These are phyloP conservation scores for Cochlearia excelsa DNA, from an alignment of 345 rosid genomes.

Conservation along the genomic window DNA sequence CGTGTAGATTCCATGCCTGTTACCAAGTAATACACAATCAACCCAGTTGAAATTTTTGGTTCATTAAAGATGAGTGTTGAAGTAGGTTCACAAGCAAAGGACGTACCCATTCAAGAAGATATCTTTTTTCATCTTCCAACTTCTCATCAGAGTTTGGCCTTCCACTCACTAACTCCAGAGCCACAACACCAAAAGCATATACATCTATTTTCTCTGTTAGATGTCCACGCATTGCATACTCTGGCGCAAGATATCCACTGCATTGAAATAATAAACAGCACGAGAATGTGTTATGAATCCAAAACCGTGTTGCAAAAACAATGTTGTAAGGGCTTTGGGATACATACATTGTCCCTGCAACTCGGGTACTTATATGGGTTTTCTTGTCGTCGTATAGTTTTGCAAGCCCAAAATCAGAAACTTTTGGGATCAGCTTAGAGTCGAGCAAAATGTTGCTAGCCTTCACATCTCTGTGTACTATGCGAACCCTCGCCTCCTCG, in stretches of 20 bases:
- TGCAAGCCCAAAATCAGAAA: slow-evolving; percentile 48
- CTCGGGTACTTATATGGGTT: slow-evolving; percentile 44
- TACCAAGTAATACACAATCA: neutral
- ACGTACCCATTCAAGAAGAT: slow-evolving; percentile 66
- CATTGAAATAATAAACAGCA: slow-evolving; percentile 5
- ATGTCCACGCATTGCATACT: slow-evolving; percentile 66
- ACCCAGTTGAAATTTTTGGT: neutral
- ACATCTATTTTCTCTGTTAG: slow-evolving; percentile 59
- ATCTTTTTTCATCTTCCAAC: slow-evolving; percentile 35
- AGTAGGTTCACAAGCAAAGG: neutral
- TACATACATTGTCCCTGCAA: slow-evolving; percentile 45
- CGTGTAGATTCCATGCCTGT: slow-evolving; percentile 61
- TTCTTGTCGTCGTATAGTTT: slow-evolving; percentile 43
- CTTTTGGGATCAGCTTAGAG: slow-evolving; percentile 42
- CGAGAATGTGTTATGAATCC: slow-evolving; percentile 34
- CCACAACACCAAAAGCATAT: slow-evolving; percentile 49
- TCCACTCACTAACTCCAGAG: slow-evolving; percentile 44
- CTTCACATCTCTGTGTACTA: slow-evolving; percentile 63
- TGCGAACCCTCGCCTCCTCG: slow-evolving; percentile 58
- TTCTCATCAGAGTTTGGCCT: slow-evolving; percentile 38
- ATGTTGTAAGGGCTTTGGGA: slow-evolving; percentile 1
- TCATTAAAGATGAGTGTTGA: neutral
- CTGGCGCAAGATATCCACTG: slow-evolving; percentile 63
- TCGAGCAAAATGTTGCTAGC: slow-evolving; percentile 57
- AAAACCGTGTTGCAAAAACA: slow-evolving; percentile 11